Conservation (phyloP, 768 basidiomycete species). For the Tulasnella sp. region DNA sequence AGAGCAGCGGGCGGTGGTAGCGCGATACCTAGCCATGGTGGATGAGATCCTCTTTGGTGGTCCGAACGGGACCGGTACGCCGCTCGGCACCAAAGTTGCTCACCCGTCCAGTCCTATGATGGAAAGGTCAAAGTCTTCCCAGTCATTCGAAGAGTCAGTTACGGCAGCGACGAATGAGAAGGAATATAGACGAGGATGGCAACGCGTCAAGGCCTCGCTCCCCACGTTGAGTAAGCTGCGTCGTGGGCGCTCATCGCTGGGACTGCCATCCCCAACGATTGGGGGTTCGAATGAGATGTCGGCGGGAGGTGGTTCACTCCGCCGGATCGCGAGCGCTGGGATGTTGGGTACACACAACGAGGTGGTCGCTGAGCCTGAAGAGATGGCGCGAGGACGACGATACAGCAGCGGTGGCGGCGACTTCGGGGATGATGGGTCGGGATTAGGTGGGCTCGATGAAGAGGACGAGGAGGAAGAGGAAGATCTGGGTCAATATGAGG, state of each 20-base stretch:
- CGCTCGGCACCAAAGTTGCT: background rate
- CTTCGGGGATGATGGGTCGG: no score
- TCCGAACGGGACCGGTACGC: constrained; percentile 29
- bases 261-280: background rate
- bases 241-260: constrained; percentile 1
- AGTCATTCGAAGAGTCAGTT: background rate
- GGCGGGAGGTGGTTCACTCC: no score
- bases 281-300: no score
- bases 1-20: constrained; percentile 49
- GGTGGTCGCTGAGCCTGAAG: constrained; percentile 36
- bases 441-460: constrained; percentile 40
- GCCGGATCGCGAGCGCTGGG: constrained; percentile 51
- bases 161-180: constrained; percentile 22
- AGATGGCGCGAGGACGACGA: no score
- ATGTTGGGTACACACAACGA: constrained; percentile 32
- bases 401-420: constrained; percentile 28
- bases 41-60: constrained; percentile 64
- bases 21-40: constrained; percentile 61
- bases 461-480: constrained; percentile 33
- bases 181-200: constrained; percentile 28
- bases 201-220: constrained; percentile 30
- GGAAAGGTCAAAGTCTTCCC: background rate
- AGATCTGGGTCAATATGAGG: constrained; percentile 42
- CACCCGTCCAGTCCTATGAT: background rate
- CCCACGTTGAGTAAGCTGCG: constrained; percentile 24